Base-by-base conservation (phyloP, 2,329 filamentous ascomycete species). In the Aspergillus jensenii region DNA sequence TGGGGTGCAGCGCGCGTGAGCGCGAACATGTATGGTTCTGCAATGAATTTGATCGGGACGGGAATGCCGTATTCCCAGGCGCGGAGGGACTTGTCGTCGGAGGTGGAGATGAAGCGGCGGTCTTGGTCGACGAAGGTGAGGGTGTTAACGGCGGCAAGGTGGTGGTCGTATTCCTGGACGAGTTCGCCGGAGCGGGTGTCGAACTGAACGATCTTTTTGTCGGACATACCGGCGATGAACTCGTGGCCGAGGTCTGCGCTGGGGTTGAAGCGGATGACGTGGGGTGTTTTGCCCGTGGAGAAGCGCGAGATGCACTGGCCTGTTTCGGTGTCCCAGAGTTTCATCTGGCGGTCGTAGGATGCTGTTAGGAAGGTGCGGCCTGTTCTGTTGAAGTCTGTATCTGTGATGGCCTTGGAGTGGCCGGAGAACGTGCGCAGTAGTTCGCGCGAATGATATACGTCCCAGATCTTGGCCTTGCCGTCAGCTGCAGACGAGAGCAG, bases 41-140 rank as follows among this genome's bases (percentile, higher is more conserved):
- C 93, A 69, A 96, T 96, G 79, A 96, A 96, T 74, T 97, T 98
- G 82, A 99, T 98, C 0, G 95, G 95, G 0, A 99, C 95, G 1
- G 95, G 95, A 66, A 99, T 98, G 67, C 93, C 91, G 79, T 96
- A 98, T 77, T 99, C 96, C 96, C 96, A 99, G 1, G 93, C 93
- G 60, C 95, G 89, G 23, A 99, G 84, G 7, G 90, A 93, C 75
- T 97, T 96, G 80, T 99, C 95, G 79, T 99, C 95, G 0, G 91
- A 96, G 1, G 96, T 99, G 25, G 93, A 96, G 81, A 99, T 95
- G 82, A 99, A 99, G 41, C 96, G 90, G 37, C 93, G 87, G 74
- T 93, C 91, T 59, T 96, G 88, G 73, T 99, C 95, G 65, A 96
- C 91, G 75, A 98, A 99, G 4, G 91, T 95, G 65, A 99, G 91